Evolutionary conservation across 2,329 filamentous ascomycete genomes (phyloP), one percentile per base, ranked within the genome.

Genomic region (Arthrobotrys sphaeroides): DNA sequence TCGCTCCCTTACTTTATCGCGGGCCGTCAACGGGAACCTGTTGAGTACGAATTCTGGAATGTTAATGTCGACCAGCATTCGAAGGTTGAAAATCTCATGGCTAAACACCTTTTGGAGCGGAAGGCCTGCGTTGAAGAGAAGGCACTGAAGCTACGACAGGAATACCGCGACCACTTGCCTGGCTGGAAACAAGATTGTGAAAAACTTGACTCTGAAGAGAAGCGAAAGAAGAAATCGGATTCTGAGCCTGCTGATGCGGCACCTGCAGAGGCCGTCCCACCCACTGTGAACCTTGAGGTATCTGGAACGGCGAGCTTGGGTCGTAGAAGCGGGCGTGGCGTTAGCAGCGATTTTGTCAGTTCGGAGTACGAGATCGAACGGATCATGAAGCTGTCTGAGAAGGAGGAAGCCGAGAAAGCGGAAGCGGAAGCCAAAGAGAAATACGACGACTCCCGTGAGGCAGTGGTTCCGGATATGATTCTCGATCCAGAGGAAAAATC

Each of bases 361-460:
- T 79, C 78, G 36, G 79, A 80, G 67, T 79, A 79, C 33, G 79
- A 80, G 64, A 78, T 80, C 66, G 77, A 79, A 67, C 66, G 78
- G 36, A 78, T 80, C n/a, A 69, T 80, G 55, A 77, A 78, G 40
- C 61, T 80, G 36, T 66, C 64, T 45, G 79, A 80, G 43, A 78
- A 79, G 51, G 78, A 80, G 36, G 79, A 79, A 45, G 77, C 77
- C 31, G 78, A 76, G 22, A 64, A 69, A 59, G 67, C 70, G 3
- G 72, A 76, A 16, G 73, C 68, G 5, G 78, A 79, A 42, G 59
- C 65, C 78, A 89, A 90, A 80, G 89, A 90, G 64, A 90, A 90
- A 80, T 89, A 90, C 72, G 90, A 91, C 75, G 90, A 88, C 77
- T 90, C 91, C 47, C 93, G 91, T 80, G 92, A 94, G 81, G 92